A percentile compares a stretch with the other conserved stretches of the same genome.
Evolutionary conservation across 2,329 filamentous ascomycete genomes (phyloP).

Genomic region (Emydomyces testavorans): DNA sequence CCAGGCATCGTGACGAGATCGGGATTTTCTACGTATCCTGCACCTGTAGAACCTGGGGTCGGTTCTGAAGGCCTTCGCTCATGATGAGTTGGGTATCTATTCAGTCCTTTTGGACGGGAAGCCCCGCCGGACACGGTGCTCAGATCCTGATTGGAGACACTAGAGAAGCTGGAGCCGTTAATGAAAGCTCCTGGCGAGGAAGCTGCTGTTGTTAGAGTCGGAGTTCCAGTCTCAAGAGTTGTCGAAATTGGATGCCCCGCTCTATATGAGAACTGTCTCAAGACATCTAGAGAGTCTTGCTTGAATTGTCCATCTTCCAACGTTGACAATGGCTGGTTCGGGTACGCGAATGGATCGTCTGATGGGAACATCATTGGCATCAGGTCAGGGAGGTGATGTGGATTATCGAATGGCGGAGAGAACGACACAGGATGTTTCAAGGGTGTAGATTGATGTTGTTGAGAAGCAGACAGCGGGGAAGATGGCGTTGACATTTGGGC

Average conservation of each 20-base stretch:
- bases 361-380: conserved; percentile 43
- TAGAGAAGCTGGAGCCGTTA: conserved; percentile 3
- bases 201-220: conserved; percentile 2
- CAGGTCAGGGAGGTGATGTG: conserved; percentile 34
- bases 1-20: conserved; percentile 34
- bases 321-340: conserved; percentile 39
- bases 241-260: conserved; percentile 8
- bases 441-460: conserved; percentile 12
- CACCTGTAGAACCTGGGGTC: conserved; percentile 9
- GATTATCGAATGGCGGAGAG: conserved; percentile 26
- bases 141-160: conserved; percentile 6
- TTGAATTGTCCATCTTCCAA: conserved; percentile 35
- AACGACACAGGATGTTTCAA: conserved; percentile 19
- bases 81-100: background rate
- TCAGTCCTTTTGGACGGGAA: conserved; percentile 10
- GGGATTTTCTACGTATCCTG: conserved; percentile 27
- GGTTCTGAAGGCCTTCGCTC: conserved; percentile 6
- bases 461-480: conserved; percentile 9
- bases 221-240: conserved; percentile 3
- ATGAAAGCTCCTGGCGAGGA: conserved; percentile 12
- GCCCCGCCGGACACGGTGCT: background rate
- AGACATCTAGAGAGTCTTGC: conserved; percentile 15
- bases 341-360: conserved; percentile 41
- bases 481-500: conserved; percentile 14
- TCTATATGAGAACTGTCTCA: conserved; percentile 12